phyloP scores from a whole-genome alignment of 306 rosid species.

The Corylus americana region DNA sequence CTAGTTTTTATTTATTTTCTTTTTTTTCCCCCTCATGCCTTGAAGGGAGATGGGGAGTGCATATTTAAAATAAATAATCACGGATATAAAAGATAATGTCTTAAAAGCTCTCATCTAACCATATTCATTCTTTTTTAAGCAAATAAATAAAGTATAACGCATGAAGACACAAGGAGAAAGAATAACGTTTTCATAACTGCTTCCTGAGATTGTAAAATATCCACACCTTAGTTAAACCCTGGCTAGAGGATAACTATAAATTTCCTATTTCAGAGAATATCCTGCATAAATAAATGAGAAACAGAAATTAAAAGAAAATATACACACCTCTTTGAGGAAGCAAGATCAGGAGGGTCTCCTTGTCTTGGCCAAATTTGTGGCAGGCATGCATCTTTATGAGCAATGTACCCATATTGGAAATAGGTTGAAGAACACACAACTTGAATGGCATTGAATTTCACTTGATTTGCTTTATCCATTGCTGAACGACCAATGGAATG shows the following conservation, averaged over 20 bases:
- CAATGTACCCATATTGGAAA: constrained; percentile 51
- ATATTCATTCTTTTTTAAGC: background rate
- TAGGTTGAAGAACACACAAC: constrained; percentile 81
- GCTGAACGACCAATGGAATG: constrained; percentile 78
- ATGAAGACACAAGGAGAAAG: background rate
- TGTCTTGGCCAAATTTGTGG: constrained; percentile 86
- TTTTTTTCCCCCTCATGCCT: too few relatives aligned
- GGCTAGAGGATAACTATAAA: background rate
- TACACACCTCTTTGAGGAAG: constrained; percentile 58
- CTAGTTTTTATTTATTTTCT: too few relatives aligned
- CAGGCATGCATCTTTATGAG: constrained; percentile 74
- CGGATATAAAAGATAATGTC: background rate
- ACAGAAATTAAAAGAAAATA: constrained; percentile 2
- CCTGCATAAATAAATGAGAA: background rate
- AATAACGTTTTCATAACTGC: background rate
- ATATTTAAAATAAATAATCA: background rate
- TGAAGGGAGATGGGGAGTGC: background rate
- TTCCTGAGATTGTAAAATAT: background rate
- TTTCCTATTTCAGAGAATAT: background rate
- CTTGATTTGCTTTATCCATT: constrained; percentile 61
- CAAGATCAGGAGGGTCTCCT: constrained; percentile 51
- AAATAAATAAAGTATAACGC: background rate
- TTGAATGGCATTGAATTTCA: constrained; percentile 65
- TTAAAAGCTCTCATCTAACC: background rate
- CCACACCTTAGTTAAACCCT: background rate